phyloP scores from a whole-genome alignment of 2,329 filamentous ascomycete genomes.

The Simplicillium sp. region DNA sequence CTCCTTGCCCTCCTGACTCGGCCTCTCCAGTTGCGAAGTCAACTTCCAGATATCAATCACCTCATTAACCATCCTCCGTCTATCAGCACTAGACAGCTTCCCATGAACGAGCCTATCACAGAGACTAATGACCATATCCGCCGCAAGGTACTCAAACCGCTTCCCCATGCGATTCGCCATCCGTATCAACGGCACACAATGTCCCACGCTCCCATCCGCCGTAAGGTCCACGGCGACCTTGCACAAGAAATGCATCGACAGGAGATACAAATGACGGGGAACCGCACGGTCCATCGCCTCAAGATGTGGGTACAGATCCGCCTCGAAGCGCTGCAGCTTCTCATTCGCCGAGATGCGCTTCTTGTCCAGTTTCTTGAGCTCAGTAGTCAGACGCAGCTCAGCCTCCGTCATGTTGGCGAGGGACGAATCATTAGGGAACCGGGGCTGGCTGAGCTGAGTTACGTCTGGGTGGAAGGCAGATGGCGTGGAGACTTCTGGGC shows the following conservation, averaged over 20 bases:
- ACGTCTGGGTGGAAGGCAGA: too few relatives aligned
- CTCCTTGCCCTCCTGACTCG: conserved; percentile 11
- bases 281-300: conserved; percentile 14
- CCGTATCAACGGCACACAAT: too few relatives aligned
- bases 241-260: conserved; percentile 1
- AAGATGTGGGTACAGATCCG: conserved; percentile 20
- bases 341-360: conserved; percentile 6
- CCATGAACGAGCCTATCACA: too few relatives aligned
- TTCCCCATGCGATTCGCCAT: too few relatives aligned
- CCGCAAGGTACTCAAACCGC: too few relatives aligned
- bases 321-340: conserved; percentile 15
- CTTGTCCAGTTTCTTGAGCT: conserved; percentile 15
- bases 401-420: conserved; percentile 15
- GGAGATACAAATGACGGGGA: conserved; percentile 17
- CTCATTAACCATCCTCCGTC: conserved; percentile 12
- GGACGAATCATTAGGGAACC: background rate
- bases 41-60: conserved; percentile 26
- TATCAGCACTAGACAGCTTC: conserved; percentile 3
- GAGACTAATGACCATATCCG: too few relatives aligned
- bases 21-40: conserved; percentile 22
- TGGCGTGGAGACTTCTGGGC: too few relatives aligned
- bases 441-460: background rate
- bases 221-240: too few relatives aligned
- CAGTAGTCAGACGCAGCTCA: conserved; percentile 12
- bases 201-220: too few relatives aligned